Conservation (phyloP, 177 flowering plant genomes). For the Vitis hybrid region DNA sequence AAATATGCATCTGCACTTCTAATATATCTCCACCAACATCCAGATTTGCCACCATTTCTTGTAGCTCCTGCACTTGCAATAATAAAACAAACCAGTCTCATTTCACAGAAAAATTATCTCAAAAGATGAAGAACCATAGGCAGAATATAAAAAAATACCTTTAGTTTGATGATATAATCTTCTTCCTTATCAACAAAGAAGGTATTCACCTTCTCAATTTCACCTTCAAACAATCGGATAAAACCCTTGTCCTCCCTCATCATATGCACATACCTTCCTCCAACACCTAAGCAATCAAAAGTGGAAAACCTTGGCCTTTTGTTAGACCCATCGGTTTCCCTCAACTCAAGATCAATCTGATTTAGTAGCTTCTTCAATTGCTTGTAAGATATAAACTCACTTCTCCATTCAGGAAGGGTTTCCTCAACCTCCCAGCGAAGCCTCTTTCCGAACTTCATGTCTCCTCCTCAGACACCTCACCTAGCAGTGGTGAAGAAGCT, state of each 20-base stretch:
- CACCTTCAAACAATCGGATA: slow-evolving; percentile 9
- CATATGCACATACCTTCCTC: neutral
- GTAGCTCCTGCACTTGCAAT: slow-evolving; percentile 15
- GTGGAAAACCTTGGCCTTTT: neutral
- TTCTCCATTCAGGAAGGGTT: slow-evolving; percentile 17
- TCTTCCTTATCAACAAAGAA: slow-evolving; percentile 23
- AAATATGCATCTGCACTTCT: slow-evolving; percentile 11
- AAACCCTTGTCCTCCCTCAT: slow-evolving; percentile 2
- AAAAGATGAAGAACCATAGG: neutral
- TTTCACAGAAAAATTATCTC: neutral
- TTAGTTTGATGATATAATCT: slow-evolving; percentile 16
- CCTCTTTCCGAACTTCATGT: slow-evolving; percentile 22
- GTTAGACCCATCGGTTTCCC: neutral
- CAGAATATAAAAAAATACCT: slow-evolving; percentile 11
- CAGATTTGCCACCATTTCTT: slow-evolving; percentile 6
- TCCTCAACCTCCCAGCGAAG: slow-evolving; percentile 18
- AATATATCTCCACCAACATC: neutral
- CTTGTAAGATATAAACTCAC: slow-evolving; percentile 21
- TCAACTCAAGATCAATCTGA: neutral
- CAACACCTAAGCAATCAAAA: neutral
- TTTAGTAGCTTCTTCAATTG: slow-evolving; percentile 23
- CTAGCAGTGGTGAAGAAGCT: neutral
- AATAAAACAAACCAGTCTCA: neutral
- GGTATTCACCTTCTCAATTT: slow-evolving; percentile 17
- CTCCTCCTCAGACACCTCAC: neutral